Base-by-base conservation (phyloP, 1,139 yeast species). In the Pichia sp. region DNA sequence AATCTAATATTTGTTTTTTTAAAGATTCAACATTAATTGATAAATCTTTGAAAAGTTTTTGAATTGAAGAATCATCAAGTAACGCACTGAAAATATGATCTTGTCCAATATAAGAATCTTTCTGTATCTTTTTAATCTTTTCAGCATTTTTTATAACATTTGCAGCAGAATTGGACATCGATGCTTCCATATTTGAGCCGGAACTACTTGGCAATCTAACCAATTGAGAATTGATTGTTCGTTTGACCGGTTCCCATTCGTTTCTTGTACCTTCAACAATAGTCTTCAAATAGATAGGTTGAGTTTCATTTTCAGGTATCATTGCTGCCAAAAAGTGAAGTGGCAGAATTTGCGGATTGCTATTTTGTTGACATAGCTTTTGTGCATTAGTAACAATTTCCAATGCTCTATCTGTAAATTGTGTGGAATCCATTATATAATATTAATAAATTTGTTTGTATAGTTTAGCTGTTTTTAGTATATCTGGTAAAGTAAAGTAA, bases 371-470 rank as follows among this genome's bases (percentile, higher is more conserved):
- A 37, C 97, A 96, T 51, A 92, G 67, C 60, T 83, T 78, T 49
- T 81, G 78, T 45, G 97, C 95, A 59, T 77, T 74, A 56, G 84
- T 82, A 43, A 94, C 73, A 52, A 90, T 78, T 50, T 76, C 80
- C 58, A 86, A 77, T 42, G 97, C 97, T 66, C 94, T 85, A 63
- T 94, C 97, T 50, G 99, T 92, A 57, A 87, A 84, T 70, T 82
- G 85, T 46, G 88, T 71, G 63, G 83, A 58, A 52, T 63, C 67
- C 67, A 63, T 63, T 35, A 27, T 49, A 34, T 27, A 28, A 29
- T 31, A 11, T 16, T 2, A 16, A 16, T 16, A 16, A 16, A 16
- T 16, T 16, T 16, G 23, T 16, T 16, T 16, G 23, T 16, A 16
- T 16, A 16, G 23, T 16, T 16, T 16, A 16, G 23, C 2, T 16